phyloP scores from a whole-genome alignment of 441 rosid genomes.

The Jatropha podagrica region DNA sequence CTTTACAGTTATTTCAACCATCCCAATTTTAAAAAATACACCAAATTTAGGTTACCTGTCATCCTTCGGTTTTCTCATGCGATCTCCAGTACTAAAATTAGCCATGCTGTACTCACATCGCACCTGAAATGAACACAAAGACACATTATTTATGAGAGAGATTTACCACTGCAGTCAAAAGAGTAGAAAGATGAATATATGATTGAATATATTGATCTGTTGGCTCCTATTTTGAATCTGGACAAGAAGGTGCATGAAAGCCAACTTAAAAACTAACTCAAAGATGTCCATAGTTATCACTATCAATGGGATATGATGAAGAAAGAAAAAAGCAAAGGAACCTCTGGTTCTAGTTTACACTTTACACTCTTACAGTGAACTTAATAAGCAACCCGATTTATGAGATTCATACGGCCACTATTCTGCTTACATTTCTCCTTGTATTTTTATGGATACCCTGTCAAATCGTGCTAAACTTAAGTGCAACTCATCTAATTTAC shows the following conservation, averaged over 20 bases:
- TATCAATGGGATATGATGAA: neutral
- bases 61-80: conserved; percentile 77
- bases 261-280: neutral
- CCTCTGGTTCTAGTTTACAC: conserved; percentile 85
- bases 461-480: neutral
- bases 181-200: neutral
- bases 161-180: neutral
- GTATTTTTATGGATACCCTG: neutral
- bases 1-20: neutral
- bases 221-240: conserved; percentile 83
- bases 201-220: conserved; percentile 34
- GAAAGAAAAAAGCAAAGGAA: conserved; percentile 15
- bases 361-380: conserved; percentile 39
- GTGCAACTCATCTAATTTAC: neutral
- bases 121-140: conserved; percentile 42
- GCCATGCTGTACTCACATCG: conserved; percentile 95
- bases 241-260: neutral
- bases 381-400: no score
- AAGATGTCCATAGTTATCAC: neutral
- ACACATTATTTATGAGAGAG: neutral
- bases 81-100: conserved; percentile 93
- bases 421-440: no score
- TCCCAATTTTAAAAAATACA: neutral
- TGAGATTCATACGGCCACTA: no score
- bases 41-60: conserved; percentile 51